These are phyloP conservation scores for Petunia secreta DNA, from an alignment of 257 asterid species.

Conservation along the genomic window DNA sequence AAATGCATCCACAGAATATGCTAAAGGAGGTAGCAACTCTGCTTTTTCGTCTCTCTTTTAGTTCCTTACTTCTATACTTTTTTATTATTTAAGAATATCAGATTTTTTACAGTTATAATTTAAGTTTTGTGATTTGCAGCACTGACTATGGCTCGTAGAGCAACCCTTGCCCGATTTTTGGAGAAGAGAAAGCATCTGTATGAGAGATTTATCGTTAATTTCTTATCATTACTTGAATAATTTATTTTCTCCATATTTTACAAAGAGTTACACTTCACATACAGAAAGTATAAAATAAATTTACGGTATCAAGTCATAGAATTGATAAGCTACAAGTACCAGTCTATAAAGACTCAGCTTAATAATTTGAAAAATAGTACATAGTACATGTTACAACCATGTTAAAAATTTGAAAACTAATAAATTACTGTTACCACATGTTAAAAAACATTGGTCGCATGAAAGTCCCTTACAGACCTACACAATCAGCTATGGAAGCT, in stretches of 20 bases:
- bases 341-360: background rate
- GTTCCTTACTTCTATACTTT: background rate
- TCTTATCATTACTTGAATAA: background rate
- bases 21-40: slow-evolving; percentile 27
- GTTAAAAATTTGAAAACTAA: background rate
- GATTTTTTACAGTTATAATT: background rate
- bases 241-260: too few species aligned
- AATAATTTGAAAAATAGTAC: background rate
- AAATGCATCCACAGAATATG: slow-evolving; percentile 22
- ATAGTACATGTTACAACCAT: background rate
- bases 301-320: background rate
- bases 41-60: background rate
- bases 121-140: slow-evolving; percentile 34
- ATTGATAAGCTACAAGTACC: background rate
- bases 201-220: background rate
- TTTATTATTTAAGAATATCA: background rate
- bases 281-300: background rate
- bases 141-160: slow-evolving; percentile 63
- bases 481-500: too few species aligned
- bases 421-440: too few species aligned
- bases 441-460: too few species aligned
- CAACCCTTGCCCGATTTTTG: slow-evolving; percentile 65
- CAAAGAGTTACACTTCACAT: too few species aligned
- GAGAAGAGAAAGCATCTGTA: slow-evolving; percentile 60
- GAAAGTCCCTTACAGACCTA: too few species aligned